A percentile compares a stretch with the other conserved stretches of the same genome.
phyloP scores from a whole-genome alignment of 164 flowering plant genomes.

The Euptelea pleiosperma region DNA sequence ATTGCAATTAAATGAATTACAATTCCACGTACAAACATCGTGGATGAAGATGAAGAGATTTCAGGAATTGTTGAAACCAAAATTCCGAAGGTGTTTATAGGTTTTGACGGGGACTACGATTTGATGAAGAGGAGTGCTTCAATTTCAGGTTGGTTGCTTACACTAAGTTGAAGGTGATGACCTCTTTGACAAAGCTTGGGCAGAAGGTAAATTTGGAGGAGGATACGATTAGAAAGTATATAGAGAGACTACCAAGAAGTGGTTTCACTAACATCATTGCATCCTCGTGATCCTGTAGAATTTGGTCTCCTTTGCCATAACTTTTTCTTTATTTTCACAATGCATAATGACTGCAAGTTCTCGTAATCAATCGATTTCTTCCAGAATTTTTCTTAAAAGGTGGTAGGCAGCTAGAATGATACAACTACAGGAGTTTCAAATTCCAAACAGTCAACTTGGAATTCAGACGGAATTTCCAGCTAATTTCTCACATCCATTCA shows the following conservation, averaged over 20 bases:
- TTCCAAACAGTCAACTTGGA: no score
- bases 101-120: constrained; percentile 94
- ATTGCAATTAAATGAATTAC: no score
- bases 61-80: constrained; percentile 56
- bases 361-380: no score
- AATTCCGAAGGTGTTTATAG: constrained; percentile 85
- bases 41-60: constrained; percentile 76
- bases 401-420: no score
- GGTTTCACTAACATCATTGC: constrained; percentile 36
- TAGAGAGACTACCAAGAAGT: constrained; percentile 66
- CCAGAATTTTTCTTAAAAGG: no score
- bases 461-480: no score
- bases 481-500: no score
- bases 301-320: no score
- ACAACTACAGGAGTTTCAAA: no score
- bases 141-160: constrained; percentile 90
- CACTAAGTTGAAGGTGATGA: constrained; percentile 80
- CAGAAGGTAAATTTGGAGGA: constrained; percentile 64
- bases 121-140: constrained; percentile 71
- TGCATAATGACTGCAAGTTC: no score
- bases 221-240: constrained; percentile 90
- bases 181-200: constrained; percentile 10
- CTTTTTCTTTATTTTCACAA: no score
- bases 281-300: background rate
- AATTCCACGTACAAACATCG: no score